Conservation (phyloP, 371 early-diverging fungal genomes). For the Syncephalastrum sp. region DNA sequence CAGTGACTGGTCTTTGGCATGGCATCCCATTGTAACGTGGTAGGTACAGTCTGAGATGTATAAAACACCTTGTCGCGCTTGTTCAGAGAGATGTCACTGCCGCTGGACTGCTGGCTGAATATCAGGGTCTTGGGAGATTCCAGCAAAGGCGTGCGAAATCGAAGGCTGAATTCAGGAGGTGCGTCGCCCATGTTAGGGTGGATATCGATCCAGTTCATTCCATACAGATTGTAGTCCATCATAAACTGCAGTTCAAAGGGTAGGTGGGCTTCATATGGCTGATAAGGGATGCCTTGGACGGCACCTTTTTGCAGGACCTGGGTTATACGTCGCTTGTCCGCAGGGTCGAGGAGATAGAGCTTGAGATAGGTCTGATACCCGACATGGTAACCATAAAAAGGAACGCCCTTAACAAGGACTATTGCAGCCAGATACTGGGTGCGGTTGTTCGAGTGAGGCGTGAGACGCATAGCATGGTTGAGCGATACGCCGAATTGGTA, state of each 20-base stretch:
- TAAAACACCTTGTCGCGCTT: constrained; percentile 9
- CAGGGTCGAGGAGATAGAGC: constrained; percentile 69
- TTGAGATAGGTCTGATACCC: constrained; percentile 73
- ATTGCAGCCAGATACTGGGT: constrained; percentile 67
- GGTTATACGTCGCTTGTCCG: constrained; percentile 51
- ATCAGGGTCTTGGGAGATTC: constrained; percentile 15
- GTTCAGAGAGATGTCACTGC: not conserved
- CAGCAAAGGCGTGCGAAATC: constrained; percentile 43
- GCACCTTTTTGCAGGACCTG: constrained; percentile 73
- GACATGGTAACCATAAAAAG: constrained; percentile 85
- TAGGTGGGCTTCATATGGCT: constrained; percentile 86
- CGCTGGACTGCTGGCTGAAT: not conserved
- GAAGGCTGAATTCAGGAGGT: constrained; percentile 10
- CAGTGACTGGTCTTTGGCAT: constrained; percentile 57
- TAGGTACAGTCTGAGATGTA: constrained; percentile 26
- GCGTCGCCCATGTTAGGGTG: constrained; percentile 9
- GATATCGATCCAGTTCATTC: constrained; percentile 75
- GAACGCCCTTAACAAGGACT: constrained; percentile 70
- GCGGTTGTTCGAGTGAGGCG: constrained; percentile 27
- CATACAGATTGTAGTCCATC: constrained; percentile 90
- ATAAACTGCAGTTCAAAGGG: constrained; percentile 89
- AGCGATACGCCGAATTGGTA: constrained; percentile 67
- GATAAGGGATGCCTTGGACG: constrained; percentile 61
- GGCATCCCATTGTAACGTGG: constrained; percentile 17
- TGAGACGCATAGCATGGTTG: constrained; percentile 69